Evolutionary conservation across 2,329 filamentous ascomycete species (phyloP), one percentile per base, ranked within the genome.

Genomic region (Monosporascus sp.): DNA sequence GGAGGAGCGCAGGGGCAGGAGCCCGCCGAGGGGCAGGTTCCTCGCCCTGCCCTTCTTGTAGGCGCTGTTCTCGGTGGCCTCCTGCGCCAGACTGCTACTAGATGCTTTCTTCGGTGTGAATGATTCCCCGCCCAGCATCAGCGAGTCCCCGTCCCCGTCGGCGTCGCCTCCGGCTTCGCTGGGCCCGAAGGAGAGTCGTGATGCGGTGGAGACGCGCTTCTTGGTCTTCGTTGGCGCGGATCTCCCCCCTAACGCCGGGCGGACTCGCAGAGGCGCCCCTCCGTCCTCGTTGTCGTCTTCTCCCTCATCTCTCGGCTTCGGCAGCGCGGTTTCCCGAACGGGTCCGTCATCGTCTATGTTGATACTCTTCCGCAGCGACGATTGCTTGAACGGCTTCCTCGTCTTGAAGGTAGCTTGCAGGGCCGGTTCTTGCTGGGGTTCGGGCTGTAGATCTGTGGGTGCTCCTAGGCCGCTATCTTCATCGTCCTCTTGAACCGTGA

Each of bases 121-220:
- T 0, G 82, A 72, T 49, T 81, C 78, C 2, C 62, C 64, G 8
- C 65, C 66, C 48, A 69, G 43, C 7, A 68, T 46, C 50, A 67
- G 60, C 0, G 72, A 67, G n/a, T 72, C 70, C 44, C 72, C 74
- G 15, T 80, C 76, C 38, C 72, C 74, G 15, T 80, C 76, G 39
- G 77, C 76, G 22, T 77, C 75, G 47, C 80, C 81, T 48, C 78
- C 75, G 31, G 78, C 80, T 6, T 75, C 76, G 27, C 76, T 76
- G 0, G 82, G 80, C 0, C 86, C 89, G 67, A 96, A 95, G 0
- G 90, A 95, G 22, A 95, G 77, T 7, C 88, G 83, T 3, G 89
- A 79, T 17, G 84, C 62, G 3, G 74, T 69, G 1, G 68, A 62
- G 2, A 76, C 84, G 4, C 87, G 86, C 65, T 89, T 90, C 69